These are phyloP conservation scores for Baudoinia panamericana DNA, from an alignment of 495 filamentous ascomycete genomes.

Conservation along the genomic window DNA sequence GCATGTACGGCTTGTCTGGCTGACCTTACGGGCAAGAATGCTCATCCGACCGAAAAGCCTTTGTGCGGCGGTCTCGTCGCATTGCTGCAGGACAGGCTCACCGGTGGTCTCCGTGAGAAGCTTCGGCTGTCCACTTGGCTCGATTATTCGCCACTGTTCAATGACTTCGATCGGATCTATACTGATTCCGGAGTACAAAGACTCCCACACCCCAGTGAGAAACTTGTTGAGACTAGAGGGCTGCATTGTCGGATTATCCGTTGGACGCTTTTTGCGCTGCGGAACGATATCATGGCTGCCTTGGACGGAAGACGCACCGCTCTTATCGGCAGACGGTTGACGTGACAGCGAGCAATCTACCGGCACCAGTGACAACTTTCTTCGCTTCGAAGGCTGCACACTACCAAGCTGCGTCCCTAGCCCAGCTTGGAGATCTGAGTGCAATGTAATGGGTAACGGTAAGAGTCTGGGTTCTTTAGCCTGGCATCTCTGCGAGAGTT, in stretches of 20 bases:
- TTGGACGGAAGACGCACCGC: too few species aligned
- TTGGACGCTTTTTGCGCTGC: conserved; percentile 5
- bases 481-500: too few species aligned
- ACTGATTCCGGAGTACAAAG: conserved; percentile 15
- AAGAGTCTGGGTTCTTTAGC: too few species aligned
- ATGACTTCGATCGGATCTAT: conserved; percentile 18
- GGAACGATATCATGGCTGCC: too few species aligned
- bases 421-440: too few species aligned
- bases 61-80: neutral
- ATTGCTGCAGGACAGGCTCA: neutral
- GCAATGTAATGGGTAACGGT: too few species aligned
- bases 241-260: conserved; percentile 16
- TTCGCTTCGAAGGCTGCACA: too few species aligned
- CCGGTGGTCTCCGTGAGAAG: conserved; percentile 12
- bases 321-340: too few species aligned
- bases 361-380: too few species aligned
- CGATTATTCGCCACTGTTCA: conserved; percentile 19
- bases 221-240: conserved; percentile 22
- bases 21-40: conserved; percentile 20
- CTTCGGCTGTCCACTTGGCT: conserved; percentile 13
- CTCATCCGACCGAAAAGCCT: conserved; percentile 13
- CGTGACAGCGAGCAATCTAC: too few species aligned
- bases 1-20: conserved; percentile 19
- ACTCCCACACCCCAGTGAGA: conserved; percentile 22
- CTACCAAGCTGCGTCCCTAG: too few species aligned